A percentile compares a stretch with the other conserved stretches of the same genome.
Evolutionary conservation across 768 basidiomycete species (phyloP).

Genomic region (Russula foetens): DNA sequence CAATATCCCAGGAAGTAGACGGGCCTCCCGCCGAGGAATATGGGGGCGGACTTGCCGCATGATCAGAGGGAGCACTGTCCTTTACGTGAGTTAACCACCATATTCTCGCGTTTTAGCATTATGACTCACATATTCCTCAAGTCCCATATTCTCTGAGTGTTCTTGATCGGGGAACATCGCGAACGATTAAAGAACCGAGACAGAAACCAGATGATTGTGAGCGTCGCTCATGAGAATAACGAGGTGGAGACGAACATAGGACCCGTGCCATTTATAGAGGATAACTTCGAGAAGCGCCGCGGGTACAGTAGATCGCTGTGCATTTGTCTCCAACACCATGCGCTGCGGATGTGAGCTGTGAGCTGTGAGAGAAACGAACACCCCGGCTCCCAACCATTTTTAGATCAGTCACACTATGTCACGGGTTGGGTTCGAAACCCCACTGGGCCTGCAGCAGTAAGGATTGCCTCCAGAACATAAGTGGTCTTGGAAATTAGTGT

Average conservation of each 20-base stretch:
- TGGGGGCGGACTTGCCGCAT: neutral
- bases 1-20: neutral
- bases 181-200: neutral
- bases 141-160: neutral
- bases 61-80: neutral
- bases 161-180: neutral
- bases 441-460: too few relatives aligned
- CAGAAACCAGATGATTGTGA: neutral
- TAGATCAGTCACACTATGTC: too few relatives aligned
- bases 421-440: too few relatives aligned
- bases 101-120: neutral
- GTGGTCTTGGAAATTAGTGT: too few relatives aligned
- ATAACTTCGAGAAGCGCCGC: neutral
- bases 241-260: neutral
- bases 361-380: too few relatives aligned
- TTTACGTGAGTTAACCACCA: neutral
- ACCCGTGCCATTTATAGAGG: neutral
- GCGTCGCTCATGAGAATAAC: neutral
- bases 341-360: neutral
- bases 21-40: neutral
- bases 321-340: neutral
- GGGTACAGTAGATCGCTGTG: neutral
- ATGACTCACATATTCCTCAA: neutral
- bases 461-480: too few relatives aligned
- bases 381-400: too few relatives aligned